Evolutionary conservation across 2,329 filamentous ascomycete species (phyloP).

Genomic region (Claviceps purpurea): DNA sequence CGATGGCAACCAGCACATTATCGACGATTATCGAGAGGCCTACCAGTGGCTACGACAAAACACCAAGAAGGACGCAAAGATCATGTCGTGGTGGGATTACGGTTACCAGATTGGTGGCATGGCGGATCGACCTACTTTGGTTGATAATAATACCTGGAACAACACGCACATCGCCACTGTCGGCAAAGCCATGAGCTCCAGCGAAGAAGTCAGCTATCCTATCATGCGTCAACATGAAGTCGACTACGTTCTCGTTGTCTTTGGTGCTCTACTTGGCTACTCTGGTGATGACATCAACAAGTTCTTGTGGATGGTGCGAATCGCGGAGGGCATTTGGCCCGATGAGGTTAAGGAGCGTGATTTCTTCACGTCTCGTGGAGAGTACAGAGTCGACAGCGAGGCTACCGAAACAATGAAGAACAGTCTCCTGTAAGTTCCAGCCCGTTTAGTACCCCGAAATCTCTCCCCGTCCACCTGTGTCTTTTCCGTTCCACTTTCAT

Average conservation of each 20-base stretch:
- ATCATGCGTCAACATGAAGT: constrained; percentile 98
- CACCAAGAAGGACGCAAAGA: constrained; percentile 85
- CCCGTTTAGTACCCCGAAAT: background rate
- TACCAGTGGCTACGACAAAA: constrained; percentile 99
- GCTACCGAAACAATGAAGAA: constrained; percentile 97
- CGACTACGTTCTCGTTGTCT: constrained; percentile 95
- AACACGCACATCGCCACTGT: constrained; percentile 99
- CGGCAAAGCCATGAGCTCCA: constrained; percentile 95
- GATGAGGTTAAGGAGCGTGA: constrained; percentile 95
- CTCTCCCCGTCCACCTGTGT: too few species aligned
- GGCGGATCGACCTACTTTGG: constrained; percentile 91
- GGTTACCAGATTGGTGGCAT: constrained; percentile 99
- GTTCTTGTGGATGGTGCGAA: constrained; percentile 99
- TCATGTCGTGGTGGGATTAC: constrained; percentile 99
- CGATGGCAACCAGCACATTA: constrained; percentile 94
- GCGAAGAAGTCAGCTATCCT: constrained; percentile 94
- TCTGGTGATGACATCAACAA: constrained; percentile 99
- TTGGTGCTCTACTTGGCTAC: constrained; percentile 90
- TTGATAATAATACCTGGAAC: constrained; percentile 99
- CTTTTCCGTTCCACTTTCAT: too few species aligned
- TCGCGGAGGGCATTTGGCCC: constrained; percentile 99
- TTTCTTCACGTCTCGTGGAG: constrained; percentile 86
- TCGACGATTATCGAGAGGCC: constrained; percentile 97
- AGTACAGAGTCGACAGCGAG: constrained; percentile 87
- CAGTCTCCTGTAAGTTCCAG: constrained; percentile 75